These are phyloP conservation scores for Coniosporium apollinis DNA, from an alignment of 495 filamentous ascomycete species.

Conservation along the genomic window DNA sequence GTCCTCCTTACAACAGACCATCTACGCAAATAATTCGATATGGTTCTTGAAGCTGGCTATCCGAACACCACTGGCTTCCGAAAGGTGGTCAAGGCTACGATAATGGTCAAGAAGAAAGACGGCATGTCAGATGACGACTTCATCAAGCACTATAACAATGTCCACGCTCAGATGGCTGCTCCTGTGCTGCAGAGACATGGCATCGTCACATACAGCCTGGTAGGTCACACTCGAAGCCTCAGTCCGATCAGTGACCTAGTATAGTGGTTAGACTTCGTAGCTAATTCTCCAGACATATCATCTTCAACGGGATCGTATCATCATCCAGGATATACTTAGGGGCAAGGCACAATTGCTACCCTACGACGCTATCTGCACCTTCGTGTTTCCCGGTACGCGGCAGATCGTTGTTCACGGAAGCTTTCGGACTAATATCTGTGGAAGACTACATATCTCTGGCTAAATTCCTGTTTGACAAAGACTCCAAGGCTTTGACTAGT, in stretches of 20 bases:
- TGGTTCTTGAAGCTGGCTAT: conserved; percentile 27
- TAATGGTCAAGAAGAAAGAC: conserved; percentile 26
- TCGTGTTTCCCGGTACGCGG: conserved; percentile 28
- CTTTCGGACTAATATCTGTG: too few relatives aligned
- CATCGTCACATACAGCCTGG: conserved; percentile 25
- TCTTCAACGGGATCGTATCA: conserved; percentile 22
- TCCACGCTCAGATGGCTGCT: conserved; percentile 24
- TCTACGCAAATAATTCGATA: too few relatives aligned
- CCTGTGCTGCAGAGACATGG: conserved; percentile 22
- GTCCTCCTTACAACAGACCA: too few relatives aligned
- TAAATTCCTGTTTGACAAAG: conserved; percentile 26
- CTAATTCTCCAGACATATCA: conserved; percentile 22
- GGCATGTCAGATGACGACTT: conserved; percentile 25
- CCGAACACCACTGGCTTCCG: conserved; percentile 24
- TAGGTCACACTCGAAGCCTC: conserved; percentile 9
- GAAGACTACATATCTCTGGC: conserved; percentile 23
- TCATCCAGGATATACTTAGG: conserved; percentile 25
- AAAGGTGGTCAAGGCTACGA: conserved; percentile 26
- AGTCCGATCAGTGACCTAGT: background rate
- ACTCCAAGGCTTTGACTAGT: conserved; percentile 19
- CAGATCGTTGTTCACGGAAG: too few relatives aligned
- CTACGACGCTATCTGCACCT: conserved; percentile 28
- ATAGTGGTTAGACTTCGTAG: background rate
- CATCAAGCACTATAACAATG: conserved; percentile 25
- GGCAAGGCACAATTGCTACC: conserved; percentile 22